Percentiles rank a stretch among this genome's conserved stretches.
Evolutionary conservation across 352 stramenopile species (phyloP).

Genomic region (Globisporangium uncinulatum): DNA sequence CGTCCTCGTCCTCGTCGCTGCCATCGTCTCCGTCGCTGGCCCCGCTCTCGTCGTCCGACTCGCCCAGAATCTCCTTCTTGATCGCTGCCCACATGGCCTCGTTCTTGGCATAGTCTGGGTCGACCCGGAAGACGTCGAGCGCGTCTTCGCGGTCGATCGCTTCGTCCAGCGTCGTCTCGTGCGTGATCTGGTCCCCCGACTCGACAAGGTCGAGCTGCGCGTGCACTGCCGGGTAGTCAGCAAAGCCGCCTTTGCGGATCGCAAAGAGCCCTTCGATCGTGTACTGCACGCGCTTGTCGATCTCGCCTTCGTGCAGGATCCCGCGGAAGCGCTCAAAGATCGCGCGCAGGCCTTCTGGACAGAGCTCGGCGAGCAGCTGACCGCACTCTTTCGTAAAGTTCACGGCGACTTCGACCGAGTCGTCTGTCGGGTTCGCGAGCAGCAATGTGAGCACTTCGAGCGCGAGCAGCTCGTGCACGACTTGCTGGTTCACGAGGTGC

Average conservation of each 20-base stretch:
- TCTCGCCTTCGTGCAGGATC: slow-evolving; percentile 96
- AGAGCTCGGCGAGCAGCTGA: slow-evolving; percentile 79
- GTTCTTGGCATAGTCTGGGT: slow-evolving; percentile 95
- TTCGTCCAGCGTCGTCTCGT: slow-evolving; percentile 96
- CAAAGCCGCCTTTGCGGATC: slow-evolving; percentile 94
- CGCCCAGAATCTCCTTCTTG: slow-evolving; percentile 95
- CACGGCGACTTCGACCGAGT: slow-evolving; percentile 97
- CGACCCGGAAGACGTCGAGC: slow-evolving; percentile 95
- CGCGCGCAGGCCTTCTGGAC: slow-evolving; percentile 88
- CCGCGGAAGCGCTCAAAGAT: slow-evolving; percentile 97
- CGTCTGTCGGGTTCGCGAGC: slow-evolving; percentile 96
- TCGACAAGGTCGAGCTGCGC: slow-evolving; percentile 97
- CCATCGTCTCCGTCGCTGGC: slow-evolving; percentile 42
- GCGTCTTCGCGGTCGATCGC: slow-evolving; percentile 94
- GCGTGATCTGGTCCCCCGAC: slow-evolving; percentile 98
- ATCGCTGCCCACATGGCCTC: slow-evolving; percentile 96
- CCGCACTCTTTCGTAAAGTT: slow-evolving; percentile 97
- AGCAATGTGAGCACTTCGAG: slow-evolving; percentile 97
- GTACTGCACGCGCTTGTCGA: slow-evolving; percentile 98
- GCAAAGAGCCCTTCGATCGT: slow-evolving; percentile 98
- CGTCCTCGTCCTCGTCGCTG: slow-evolving; percentile 43
- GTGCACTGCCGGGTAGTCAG: slow-evolving; percentile 92
- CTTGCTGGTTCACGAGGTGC: slow-evolving; percentile 98
- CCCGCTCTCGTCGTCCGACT: slow-evolving; percentile 75
- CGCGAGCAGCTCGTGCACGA: slow-evolving; percentile 96